Evolutionary conservation across 306 rosid species (phyloP).

Genomic region (Adenanthera pavonina): DNA sequence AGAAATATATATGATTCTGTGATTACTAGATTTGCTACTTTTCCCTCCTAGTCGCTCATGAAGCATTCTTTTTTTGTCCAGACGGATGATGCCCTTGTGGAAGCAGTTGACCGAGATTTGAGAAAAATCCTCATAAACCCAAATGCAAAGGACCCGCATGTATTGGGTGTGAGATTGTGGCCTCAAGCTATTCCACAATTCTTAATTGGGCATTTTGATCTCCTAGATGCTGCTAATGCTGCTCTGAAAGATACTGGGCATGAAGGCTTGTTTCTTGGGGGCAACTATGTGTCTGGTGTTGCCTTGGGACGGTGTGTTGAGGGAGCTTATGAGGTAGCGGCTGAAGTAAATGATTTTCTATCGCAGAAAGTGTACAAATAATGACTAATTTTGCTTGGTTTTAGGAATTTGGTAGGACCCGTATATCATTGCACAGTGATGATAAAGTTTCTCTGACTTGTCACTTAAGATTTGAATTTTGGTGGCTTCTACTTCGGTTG

Average conservation of each 20-base stretch:
- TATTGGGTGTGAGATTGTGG: slow-evolving; percentile 84
- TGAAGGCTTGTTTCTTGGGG: slow-evolving; percentile 85
- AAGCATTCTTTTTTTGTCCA: slow-evolving; percentile 46
- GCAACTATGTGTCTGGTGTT: slow-evolving; percentile 89
- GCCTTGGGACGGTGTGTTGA: slow-evolving; percentile 99
- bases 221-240: slow-evolving; percentile 73
- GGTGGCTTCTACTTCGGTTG: slow-evolving; percentile 3
- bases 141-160: slow-evolving; percentile 66
- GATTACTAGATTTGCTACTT: slow-evolving; percentile 11
- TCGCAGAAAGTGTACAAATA: slow-evolving; percentile 61
- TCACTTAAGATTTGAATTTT: slow-evolving; percentile 7
- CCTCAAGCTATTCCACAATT: slow-evolving; percentile 97
- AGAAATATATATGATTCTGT: slow-evolving; percentile 11
- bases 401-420: slow-evolving; percentile 28
- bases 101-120: slow-evolving; percentile 89
- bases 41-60: slow-evolving; percentile 25
- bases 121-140: slow-evolving; percentile 76
- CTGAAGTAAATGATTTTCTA: slow-evolving; percentile 73
- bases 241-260: slow-evolving; percentile 64
- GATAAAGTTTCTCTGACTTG: slow-evolving; percentile 30
- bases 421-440: slow-evolving; percentile 10
- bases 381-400: slow-evolving; percentile 29
- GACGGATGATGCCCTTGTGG: slow-evolving; percentile 77
- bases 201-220: slow-evolving; percentile 89
- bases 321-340: slow-evolving; percentile 84